Conservation (phyloP, 768 basidiomycete species). For the Rhizopogon vesiculosus region DNA sequence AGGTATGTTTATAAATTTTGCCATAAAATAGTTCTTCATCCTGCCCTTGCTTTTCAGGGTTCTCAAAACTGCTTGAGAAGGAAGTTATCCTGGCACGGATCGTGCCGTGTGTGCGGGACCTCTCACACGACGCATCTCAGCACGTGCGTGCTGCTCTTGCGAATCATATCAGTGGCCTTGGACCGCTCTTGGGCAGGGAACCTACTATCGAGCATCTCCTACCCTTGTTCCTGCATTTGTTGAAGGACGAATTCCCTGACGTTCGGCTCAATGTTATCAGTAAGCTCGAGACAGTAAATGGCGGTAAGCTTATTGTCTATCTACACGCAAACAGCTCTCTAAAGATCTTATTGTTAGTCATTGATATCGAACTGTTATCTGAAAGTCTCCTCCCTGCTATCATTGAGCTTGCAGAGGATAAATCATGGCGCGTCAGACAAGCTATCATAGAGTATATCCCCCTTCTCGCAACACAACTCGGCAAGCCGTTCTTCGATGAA, state of each 20-base stretch:
- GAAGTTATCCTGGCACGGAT: slow-evolving; percentile 92
- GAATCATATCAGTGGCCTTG: slow-evolving; percentile 93
- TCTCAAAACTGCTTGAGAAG: slow-evolving; percentile 88
- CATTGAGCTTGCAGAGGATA: slow-evolving; percentile 97
- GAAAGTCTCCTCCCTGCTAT: slow-evolving; percentile 97
- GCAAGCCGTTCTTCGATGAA: slow-evolving; percentile 96
- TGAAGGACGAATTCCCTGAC: slow-evolving; percentile 99
- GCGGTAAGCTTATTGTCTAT: slow-evolving; percentile 43
- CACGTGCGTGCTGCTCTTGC: slow-evolving; percentile 97
- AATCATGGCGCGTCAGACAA: slow-evolving; percentile 99
- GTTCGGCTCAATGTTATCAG: slow-evolving; percentile 97
- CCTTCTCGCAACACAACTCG: slow-evolving; percentile 96
- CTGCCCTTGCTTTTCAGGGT: slow-evolving; percentile 50
- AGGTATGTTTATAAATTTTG: slow-evolving; percentile 44
- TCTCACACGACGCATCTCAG: slow-evolving; percentile 91
- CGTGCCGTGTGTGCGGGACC: slow-evolving; percentile 91
- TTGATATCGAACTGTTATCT: slow-evolving; percentile 91
- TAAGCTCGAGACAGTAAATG: slow-evolving; percentile 94
- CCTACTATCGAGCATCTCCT: slow-evolving; percentile 95
- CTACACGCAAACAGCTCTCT: not conserved
- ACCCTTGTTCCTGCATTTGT: slow-evolving; percentile 90
- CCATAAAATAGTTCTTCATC: slow-evolving; percentile 4
- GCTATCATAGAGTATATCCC: slow-evolving; percentile 99
- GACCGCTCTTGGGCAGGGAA: slow-evolving; percentile 89
- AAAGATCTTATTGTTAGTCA: slow-evolving; percentile 51